These are phyloP conservation scores for Zasmidium citrigriseum DNA, from an alignment of 2,329 filamentous ascomycete species.

Conservation along the genomic window DNA sequence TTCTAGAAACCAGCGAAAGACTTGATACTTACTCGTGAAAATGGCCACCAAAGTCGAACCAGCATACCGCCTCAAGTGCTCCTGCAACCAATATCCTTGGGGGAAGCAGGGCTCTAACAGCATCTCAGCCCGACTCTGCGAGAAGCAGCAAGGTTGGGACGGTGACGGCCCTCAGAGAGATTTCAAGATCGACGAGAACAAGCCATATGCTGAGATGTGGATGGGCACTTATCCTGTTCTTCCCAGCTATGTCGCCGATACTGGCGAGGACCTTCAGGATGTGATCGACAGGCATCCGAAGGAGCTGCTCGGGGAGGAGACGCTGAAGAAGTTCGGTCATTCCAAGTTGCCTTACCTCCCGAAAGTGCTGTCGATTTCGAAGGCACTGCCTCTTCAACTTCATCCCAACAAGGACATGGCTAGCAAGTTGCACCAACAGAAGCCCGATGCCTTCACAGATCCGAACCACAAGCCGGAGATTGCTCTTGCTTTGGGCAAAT, in stretches of 20 bases:
- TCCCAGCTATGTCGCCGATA: slow-evolving; percentile 64
- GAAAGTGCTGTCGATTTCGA: slow-evolving; percentile 74
- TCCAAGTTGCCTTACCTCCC: slow-evolving; percentile 70
- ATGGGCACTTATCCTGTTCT: slow-evolving; percentile 75
- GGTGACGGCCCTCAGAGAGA: slow-evolving; percentile 41
- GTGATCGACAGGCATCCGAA: slow-evolving; percentile 64
- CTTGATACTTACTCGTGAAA: neutral
- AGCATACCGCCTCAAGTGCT: slow-evolving; percentile 56
- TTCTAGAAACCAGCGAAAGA: too few species aligned
- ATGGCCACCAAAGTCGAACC: slow-evolving; percentile 49
- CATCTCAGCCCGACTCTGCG: slow-evolving; percentile 65
- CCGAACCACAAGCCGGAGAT: slow-evolving; percentile 81
- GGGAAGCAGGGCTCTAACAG: slow-evolving; percentile 68
- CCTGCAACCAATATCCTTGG: slow-evolving; percentile 67
- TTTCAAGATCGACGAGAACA: slow-evolving; percentile 65
- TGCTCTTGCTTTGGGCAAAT: slow-evolving; percentile 68
- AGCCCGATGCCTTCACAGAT: slow-evolving; percentile 69
- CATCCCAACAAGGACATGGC: slow-evolving; percentile 72
- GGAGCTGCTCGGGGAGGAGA: slow-evolving; percentile 63
- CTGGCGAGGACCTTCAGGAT: slow-evolving; percentile 64
- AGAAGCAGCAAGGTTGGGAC: slow-evolving; percentile 59
- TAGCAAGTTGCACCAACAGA: slow-evolving; percentile 61
- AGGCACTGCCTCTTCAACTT: slow-evolving; percentile 73
- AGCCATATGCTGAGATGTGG: slow-evolving; percentile 69
- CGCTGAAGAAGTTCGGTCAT: slow-evolving; percentile 61